Evolutionary conservation across 352 stramenopile genomes (phyloP), one percentile per base, ranked within the genome.

Genomic region (Globisporangium cylindrosporum): DNA sequence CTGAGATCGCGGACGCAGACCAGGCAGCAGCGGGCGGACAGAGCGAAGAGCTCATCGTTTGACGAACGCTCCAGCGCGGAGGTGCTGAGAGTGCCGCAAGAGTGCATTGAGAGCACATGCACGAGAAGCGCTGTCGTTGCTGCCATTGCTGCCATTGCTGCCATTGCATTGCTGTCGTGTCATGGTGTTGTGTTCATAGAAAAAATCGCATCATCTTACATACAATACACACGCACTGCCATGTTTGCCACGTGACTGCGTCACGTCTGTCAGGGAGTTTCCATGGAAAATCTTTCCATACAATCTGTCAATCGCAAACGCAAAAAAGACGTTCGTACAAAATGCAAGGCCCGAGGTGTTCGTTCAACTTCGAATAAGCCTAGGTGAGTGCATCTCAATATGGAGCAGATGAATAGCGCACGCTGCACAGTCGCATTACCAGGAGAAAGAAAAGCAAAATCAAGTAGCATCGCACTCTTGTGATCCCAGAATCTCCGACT

Each of bases 21-120:
- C 27, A 54, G 14, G 24, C n/a, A 29, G 9, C n/a, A 29, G 10
- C 49, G 8, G 43, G 51, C 59, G 29, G 36, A 0, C 6, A 34
- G 14, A 36, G 43, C 20, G 59, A 32, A 10, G 66, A 72, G 34
- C 66, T 72, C 66, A 63, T 72, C 32, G 32, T 34, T 20, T 43
- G 34, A 29, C 29, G 4, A 32, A 32, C 29, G 29, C 29, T 32
- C 29, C 29, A 32, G 4, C 29, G 29, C 29, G 29, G 27, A 32
- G 27, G 29, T 7, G 4, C 29, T 32, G 29, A 32, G 29, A 32
- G 4, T 32, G 29, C 29, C 4, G 4, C 4, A 4, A 32, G 29
- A 32, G 4, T 32, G 29, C 4, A 32, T 32, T 32, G 4, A 32
- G 27, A 32, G 29, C 29, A 7, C 29, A 32, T 32, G 29, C 29